Evolutionary conservation across 371 early-diverging fungal species (phyloP).

Genomic region (Mucor velutinosus): DNA sequence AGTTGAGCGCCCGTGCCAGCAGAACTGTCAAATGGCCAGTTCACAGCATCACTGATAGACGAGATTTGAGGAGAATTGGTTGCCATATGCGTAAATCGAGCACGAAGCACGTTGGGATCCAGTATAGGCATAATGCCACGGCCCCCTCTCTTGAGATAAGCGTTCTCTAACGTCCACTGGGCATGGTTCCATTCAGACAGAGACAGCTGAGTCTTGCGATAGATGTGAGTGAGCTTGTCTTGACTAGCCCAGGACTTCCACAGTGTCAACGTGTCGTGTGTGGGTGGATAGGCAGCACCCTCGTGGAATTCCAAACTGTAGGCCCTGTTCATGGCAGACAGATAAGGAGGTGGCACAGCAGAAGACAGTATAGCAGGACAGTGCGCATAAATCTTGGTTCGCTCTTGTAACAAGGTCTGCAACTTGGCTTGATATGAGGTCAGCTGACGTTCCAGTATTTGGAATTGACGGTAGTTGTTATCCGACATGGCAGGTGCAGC

Average conservation of each 20-base stretch:
- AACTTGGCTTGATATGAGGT: constrained; percentile 22
- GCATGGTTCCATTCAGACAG: neutral
- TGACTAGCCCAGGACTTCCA: constrained; percentile 26
- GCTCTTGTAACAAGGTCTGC: constrained; percentile 20
- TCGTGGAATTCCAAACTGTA: neutral
- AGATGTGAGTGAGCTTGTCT: neutral
- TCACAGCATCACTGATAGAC: constrained; percentile 13
- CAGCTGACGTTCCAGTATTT: constrained; percentile 21
- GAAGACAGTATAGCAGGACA: constrained; percentile 15
- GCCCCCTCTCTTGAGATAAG: constrained; percentile 7
- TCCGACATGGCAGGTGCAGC: constrained; percentile 17
- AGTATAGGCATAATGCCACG: constrained; percentile 26
- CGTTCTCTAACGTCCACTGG: constrained; percentile 7
- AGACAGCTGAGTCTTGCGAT: neutral
- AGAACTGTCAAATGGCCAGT: constrained; percentile 41
- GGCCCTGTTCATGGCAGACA: neutral
- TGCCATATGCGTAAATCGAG: constrained; percentile 20
- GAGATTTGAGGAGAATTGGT: neutral
- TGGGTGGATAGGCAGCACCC: neutral
- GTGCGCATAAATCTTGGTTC: constrained; percentile 11
- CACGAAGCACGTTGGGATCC: constrained; percentile 6
- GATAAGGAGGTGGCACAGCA: constrained; percentile 28
- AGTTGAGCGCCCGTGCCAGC: neutral
- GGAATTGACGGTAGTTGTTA: constrained; percentile 22
- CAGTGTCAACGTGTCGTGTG: neutral